phyloP scores from a whole-genome alignment of 768 basidiomycete species.

The Leccinum truebloodii region DNA sequence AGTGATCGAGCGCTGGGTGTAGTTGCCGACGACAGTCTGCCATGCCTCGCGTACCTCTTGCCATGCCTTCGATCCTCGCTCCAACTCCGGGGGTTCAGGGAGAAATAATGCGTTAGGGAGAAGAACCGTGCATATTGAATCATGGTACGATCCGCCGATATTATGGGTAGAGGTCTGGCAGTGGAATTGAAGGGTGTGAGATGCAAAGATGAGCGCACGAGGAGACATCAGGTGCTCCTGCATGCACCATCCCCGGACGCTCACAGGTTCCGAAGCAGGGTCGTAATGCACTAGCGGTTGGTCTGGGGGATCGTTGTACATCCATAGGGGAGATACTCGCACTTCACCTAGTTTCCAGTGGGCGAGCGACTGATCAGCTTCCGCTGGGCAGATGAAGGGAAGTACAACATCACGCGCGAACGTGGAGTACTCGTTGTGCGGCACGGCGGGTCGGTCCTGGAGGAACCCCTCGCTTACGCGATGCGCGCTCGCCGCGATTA shows the following conservation, averaged over 20 bases:
- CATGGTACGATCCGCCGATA: background rate
- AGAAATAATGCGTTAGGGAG: background rate
- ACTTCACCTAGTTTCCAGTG: background rate
- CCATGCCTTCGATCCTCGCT: background rate
- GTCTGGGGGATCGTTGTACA: background rate
- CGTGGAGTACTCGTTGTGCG: background rate
- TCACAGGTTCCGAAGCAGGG: background rate
- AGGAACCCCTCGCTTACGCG: background rate
- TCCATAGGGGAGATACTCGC: background rate
- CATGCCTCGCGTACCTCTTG: background rate
- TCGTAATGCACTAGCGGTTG: background rate
- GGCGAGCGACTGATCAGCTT: too few relatives aligned
- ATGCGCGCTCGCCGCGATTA: background rate
- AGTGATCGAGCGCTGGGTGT: background rate
- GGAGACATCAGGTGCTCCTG: background rate
- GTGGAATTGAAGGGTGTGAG: background rate
- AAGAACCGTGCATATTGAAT: background rate
- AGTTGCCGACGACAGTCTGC: background rate
- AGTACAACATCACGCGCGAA: background rate
- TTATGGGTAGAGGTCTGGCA: background rate
- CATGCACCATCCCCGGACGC: background rate
- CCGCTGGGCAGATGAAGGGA: background rate
- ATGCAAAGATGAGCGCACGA: background rate
- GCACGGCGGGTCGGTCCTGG: background rate
- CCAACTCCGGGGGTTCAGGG: background rate